Conservation (phyloP, 75 land plant species). For the Sequoia sempervirens region DNA sequence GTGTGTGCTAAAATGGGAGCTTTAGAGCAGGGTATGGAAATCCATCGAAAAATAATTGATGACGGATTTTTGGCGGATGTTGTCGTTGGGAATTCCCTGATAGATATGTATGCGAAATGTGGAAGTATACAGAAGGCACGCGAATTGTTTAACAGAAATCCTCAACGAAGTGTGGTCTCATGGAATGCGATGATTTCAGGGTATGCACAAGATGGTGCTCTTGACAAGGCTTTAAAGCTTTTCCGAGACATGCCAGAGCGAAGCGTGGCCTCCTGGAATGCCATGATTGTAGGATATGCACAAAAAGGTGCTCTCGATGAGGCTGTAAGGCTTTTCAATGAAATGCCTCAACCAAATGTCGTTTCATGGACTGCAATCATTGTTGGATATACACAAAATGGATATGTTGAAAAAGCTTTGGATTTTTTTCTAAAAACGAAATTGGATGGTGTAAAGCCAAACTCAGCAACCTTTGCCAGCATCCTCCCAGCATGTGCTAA, state of each 20-base stretch:
- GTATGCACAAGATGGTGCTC: constrained; percentile 38
- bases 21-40: constrained; percentile 24
- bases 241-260: constrained; percentile 32
- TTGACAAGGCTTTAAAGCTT: constrained; percentile 27
- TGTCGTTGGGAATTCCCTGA: constrained; percentile 38
- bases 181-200: constrained; percentile 73
- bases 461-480: constrained; percentile 13
- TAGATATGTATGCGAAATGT: constrained; percentile 65
- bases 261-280: constrained; percentile 9
- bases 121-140: constrained; percentile 28
- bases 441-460: constrained; percentile 15
- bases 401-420: constrained; percentile 11
- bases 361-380: constrained; percentile 25
- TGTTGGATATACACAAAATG: constrained; percentile 19
- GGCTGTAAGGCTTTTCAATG: neutral
- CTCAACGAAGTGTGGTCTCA: constrained; percentile 40
- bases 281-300: neutral
- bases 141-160: constrained; percentile 37
- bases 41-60: constrained; percentile 44
- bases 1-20: constrained; percentile 7
- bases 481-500: constrained; percentile 20
- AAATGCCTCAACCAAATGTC: constrained; percentile 3
- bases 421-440: constrained; percentile 16
- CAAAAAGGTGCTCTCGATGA: neutral
- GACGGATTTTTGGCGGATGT: constrained; percentile 31